Conservation (phyloP, 441 rosid genomes). For the Jatropha multifida region DNA sequence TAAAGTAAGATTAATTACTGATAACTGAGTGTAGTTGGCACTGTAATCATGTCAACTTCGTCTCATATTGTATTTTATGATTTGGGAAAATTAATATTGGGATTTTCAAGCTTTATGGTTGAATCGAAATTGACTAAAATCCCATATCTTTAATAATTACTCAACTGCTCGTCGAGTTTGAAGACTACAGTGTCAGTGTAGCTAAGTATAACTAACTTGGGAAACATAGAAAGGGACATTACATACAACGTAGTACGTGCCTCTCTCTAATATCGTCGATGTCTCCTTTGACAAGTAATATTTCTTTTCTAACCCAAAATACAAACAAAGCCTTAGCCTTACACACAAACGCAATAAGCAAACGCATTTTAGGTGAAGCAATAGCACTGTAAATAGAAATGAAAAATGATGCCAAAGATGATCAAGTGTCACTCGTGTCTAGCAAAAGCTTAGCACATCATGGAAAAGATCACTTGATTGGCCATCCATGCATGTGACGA, state of each 20-base stretch:
- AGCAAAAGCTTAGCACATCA: constrained; percentile 25
- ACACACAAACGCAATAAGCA: background rate
- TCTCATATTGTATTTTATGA: background rate
- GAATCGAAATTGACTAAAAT: too few relatives aligned
- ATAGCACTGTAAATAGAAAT: background rate
- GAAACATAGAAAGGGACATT: constrained; percentile 13
- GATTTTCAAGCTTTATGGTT: too few relatives aligned
- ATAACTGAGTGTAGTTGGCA: too few relatives aligned
- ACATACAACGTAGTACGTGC: background rate
- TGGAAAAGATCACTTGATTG: constrained; percentile 23
- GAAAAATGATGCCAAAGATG: background rate
- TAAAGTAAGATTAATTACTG: too few relatives aligned
- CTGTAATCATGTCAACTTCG: too few relatives aligned
- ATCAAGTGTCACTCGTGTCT: constrained; percentile 27
- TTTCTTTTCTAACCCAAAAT: background rate
- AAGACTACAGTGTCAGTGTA: too few relatives aligned
- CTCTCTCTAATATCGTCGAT: background rate
- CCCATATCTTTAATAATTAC: too few relatives aligned
- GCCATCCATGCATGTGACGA: constrained; percentile 28
- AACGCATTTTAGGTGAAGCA: background rate
- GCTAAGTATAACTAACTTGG: background rate
- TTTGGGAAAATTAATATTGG: too few relatives aligned
- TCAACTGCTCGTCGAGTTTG: too few relatives aligned
- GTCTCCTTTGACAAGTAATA: background rate
- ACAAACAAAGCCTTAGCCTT: background rate